phyloP scores from a whole-genome alignment of 257 asterid genomes.

The Nicotiana tabacum region DNA sequence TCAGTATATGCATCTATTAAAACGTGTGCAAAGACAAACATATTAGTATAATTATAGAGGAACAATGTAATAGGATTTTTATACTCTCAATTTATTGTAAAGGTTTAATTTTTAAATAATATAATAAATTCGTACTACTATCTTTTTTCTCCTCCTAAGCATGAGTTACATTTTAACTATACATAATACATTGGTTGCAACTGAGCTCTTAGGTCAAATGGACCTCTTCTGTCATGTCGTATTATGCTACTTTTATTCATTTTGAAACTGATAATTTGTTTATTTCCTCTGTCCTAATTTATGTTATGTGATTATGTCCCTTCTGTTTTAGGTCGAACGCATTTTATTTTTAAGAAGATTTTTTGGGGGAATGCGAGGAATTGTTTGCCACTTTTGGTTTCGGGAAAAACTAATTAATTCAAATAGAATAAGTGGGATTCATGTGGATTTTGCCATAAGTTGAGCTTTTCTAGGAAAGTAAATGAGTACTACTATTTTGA shows the following conservation, averaged over 20 bases:
- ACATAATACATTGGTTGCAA: background rate
- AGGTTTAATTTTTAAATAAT: no score
- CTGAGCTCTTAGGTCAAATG: background rate
- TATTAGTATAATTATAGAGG: background rate
- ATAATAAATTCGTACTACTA: no score
- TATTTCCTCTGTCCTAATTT: background rate
- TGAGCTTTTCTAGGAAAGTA: background rate
- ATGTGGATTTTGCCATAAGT: background rate
- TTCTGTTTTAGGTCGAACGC: background rate
- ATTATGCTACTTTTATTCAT: background rate
- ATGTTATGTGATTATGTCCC: background rate
- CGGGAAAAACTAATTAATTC: background rate
- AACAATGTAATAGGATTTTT: background rate
- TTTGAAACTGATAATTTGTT: background rate
- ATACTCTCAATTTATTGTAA: background rate
- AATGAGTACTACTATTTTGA: background rate
- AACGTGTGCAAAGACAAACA: slow-evolving; percentile 19
- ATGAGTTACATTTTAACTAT: background rate
- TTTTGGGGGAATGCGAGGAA: background rate
- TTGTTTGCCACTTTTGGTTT: background rate
- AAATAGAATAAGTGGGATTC: background rate
- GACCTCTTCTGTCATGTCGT: background rate
- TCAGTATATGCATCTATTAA: background rate
- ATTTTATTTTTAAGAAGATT: no score
- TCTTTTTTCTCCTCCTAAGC: background rate